Conservation (phyloP, 164 flowering plant species). For the Kalanchoe fedtschenkoi region DNA sequence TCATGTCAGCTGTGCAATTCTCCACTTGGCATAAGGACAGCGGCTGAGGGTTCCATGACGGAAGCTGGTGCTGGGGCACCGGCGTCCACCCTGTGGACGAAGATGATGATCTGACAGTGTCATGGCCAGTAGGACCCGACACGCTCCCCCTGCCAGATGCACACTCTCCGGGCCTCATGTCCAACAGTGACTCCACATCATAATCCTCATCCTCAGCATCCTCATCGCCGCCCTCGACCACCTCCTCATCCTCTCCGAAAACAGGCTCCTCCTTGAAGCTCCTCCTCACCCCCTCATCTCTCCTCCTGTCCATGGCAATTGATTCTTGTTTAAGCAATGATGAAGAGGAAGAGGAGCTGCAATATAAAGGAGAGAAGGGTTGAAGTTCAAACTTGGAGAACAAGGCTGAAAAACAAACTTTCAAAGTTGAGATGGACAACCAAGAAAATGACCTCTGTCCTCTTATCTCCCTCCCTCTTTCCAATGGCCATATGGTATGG, state of each 20-base stretch:
- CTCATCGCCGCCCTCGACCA: slow-evolving; percentile 13
- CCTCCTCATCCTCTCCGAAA: slow-evolving; percentile 18
- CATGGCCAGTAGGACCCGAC: slow-evolving; percentile 6
- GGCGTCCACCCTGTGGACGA: slow-evolving; percentile 11
- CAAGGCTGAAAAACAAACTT: not conserved
- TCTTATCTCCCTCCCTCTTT: too few species aligned
- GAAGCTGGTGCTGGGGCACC: not conserved
- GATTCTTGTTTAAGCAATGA: not conserved
- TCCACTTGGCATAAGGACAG: slow-evolving; percentile 53
- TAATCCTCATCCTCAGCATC: slow-evolving; percentile 33
- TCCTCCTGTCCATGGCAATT: slow-evolving; percentile 20
- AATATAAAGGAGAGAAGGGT: not conserved
- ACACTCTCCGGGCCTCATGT: slow-evolving; percentile 21
- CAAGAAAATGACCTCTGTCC: not conserved
- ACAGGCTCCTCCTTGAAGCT: slow-evolving; percentile 18
- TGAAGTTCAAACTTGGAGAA: not conserved
- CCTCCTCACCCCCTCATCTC: slow-evolving; percentile 27
- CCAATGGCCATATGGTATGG: slow-evolving; percentile 2
- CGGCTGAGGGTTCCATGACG: slow-evolving; percentile 8
- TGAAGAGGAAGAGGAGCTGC: not conserved
- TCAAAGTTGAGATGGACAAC: not conserved
- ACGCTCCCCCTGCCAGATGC: slow-evolving; percentile 25
- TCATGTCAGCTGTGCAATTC: slow-evolving; percentile 45
- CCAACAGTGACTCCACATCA: slow-evolving; percentile 12
- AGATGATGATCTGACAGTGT: slow-evolving; percentile 10